Evolutionary conservation across 495 filamentous ascomycete genomes (phyloP), one percentile per base, ranked within the genome.

Genomic region (Chlorociboria aeruginascens): DNA sequence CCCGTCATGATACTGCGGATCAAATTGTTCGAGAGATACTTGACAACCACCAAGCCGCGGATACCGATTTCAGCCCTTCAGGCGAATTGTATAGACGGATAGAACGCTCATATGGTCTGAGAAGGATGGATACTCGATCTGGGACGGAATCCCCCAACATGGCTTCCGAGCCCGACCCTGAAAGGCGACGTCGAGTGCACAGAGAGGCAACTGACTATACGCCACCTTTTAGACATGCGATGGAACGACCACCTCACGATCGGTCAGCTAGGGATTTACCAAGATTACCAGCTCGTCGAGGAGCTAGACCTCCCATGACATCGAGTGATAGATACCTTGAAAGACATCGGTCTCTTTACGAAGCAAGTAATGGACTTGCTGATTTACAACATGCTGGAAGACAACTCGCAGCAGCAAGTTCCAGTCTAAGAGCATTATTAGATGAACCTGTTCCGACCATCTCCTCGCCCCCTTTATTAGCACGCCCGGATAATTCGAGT

Each of bases 71-170:
- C 35, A 67, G 57, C 35, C 59, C 64, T 13, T 67, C 67, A 32
- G 66, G 63, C 55, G 65, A 71, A 52, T 52, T 71, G 45, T 64
- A 63, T 49, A 58, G 64, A 52, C 62, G 66, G 41, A 63, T 72
- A 63, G 71, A 66, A 48, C 59, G 65, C 40, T 68, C 64, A 49
- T 62, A 69, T 44, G 38, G 58, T 31, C 29, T 38, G 14, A 51
- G 45, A 36, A 39, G 36, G 32, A 32, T 32, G 29, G 49, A 20
- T 8, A 41, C 32, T 33, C 34, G 37, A 31, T 10, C 31, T 29
- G 25, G 29, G 10, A 16, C 32, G 20, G 34, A 34, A 14, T 7
- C 13, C 11, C 31, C 40, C 12, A 44, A 16, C 32, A 20, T 55
- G 48, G n/a, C 47, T 29, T 44, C 52, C 34, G 51, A 55, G 32